A percentile compares a stretch with the other conserved stretches of the same genome.
phyloP scores from a whole-genome alignment of 371 early-diverging fungal species.

The Aphelidium insulamus region DNA sequence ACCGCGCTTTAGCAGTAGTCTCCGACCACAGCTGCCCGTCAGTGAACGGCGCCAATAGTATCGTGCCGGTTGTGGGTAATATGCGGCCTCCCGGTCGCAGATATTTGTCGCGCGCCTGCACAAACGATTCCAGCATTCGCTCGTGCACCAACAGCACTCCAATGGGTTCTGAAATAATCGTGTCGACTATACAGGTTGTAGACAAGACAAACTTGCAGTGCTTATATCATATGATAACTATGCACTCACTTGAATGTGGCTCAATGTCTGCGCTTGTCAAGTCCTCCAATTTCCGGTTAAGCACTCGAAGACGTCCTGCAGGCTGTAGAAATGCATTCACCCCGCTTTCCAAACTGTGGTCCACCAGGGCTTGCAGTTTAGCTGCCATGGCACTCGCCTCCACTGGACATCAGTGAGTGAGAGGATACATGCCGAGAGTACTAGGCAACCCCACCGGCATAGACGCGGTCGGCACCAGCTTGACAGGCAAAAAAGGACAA shows the following conservation, averaged over 20 bases:
- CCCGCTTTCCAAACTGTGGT: constrained; percentile 15
- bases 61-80: constrained; percentile 68
- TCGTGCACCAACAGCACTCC: constrained; percentile 83
- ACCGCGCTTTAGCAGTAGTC: constrained; percentile 73
- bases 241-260: neutral
- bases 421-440: no score
- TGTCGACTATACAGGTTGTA: constrained; percentile 35
- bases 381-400: constrained; percentile 90
- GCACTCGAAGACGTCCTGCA: neutral
- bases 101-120: constrained; percentile 68
- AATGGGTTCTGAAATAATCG: constrained; percentile 88
- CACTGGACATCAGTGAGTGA: no score
- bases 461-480: constrained; percentile 74
- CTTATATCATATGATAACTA: neutral
- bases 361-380: constrained; percentile 59
- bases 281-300: neutral
- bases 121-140: constrained; percentile 66
- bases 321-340: constrained; percentile 53
- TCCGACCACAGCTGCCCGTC: constrained; percentile 67
- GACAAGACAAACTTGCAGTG: neutral
- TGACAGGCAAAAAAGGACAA: constrained; percentile 82
- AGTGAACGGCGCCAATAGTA: constrained; percentile 68
- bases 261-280: neutral
- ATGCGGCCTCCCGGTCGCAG: constrained; percentile 80
- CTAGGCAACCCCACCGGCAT: no score